phyloP scores from a whole-genome alignment of 2,329 filamentous ascomycete genomes.

The Colletotrichum orchidophilum region DNA sequence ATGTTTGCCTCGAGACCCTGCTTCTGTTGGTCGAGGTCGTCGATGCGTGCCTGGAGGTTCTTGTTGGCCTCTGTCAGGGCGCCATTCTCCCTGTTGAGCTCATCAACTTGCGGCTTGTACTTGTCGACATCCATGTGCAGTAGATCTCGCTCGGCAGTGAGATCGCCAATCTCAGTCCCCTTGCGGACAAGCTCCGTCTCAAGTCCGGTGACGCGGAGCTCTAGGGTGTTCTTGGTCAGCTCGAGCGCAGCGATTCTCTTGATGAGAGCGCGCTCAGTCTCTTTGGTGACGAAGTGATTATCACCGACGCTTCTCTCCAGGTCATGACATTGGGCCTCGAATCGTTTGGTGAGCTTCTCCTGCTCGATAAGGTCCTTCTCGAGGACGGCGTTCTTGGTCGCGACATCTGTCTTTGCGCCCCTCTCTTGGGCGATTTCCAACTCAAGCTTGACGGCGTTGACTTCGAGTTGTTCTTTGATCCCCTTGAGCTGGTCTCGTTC shows the following conservation, averaged over 20 bases:
- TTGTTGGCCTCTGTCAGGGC: conserved; percentile 24
- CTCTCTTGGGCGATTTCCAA: conserved; percentile 14
- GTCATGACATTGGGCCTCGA: conserved; percentile 12
- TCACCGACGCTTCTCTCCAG: conserved; percentile 30
- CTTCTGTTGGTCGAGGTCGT: conserved; percentile 29
- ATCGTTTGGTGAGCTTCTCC: conserved; percentile 5
- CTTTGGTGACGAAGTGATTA: conserved; percentile 25
- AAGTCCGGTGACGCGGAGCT: conserved; percentile 22
- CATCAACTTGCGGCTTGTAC: conserved; percentile 27
- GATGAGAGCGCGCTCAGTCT: conserved; percentile 29
- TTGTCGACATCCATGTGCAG: conserved; percentile 19
- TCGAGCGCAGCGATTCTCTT: conserved; percentile 33
- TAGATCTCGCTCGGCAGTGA: conserved; percentile 30
- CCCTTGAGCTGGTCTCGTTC: conserved; percentile 29
- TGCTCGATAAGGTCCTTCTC: conserved; percentile 18
- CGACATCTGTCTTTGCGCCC: conserved; percentile 13
- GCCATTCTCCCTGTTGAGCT: conserved; percentile 28
- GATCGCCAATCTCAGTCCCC: conserved; percentile 27
- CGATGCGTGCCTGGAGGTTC: conserved; percentile 26
- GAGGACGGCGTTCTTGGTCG: conserved; percentile 8
- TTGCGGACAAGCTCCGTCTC: conserved; percentile 28
- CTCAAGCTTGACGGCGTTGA: conserved; percentile 24
- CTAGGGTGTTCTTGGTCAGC: conserved; percentile 29
- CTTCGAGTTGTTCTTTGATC: conserved; percentile 21
- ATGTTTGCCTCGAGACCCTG: conserved; percentile 27